Evolutionary conservation across 805 yeast genomes (phyloP).

Genomic region (Saccharomyces cerevisiae): DNA sequence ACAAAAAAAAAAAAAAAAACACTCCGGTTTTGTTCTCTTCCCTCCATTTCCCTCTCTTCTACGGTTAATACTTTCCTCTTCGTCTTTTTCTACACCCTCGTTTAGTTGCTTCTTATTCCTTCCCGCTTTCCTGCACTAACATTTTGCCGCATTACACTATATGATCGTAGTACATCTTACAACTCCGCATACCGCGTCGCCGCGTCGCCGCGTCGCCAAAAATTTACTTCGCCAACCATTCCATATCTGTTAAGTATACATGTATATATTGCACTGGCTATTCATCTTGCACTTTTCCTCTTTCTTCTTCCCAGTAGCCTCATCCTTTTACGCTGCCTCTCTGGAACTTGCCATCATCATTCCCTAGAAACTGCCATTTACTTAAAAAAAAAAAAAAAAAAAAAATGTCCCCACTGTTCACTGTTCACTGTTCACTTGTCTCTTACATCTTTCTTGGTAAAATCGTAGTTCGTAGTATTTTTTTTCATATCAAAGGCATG

Average conservation of each 20-base stretch:
- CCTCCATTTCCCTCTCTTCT: constrained; percentile 18
- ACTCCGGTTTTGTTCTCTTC: background rate
- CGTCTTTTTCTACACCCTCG: background rate
- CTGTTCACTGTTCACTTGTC: background rate
- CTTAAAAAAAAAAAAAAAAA: no score
- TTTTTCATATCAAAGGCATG: background rate
- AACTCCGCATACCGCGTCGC: background rate
- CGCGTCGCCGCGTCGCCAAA: no score
- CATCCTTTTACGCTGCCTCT: no score
- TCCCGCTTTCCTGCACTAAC: constrained; percentile 4
- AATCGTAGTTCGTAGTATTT: background rate
- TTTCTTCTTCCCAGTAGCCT: background rate
- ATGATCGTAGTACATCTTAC: background rate
- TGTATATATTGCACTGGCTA: background rate
- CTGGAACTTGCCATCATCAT: no score
- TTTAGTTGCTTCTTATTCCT: background rate
- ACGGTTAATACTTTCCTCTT: background rate
- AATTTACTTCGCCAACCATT: no score
- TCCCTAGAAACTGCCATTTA: no score
- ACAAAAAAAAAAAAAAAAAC: no score
- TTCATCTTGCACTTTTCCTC: background rate
- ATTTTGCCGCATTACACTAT: background rate
- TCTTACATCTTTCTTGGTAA: background rate
- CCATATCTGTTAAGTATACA: background rate
- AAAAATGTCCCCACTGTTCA: background rate